Base-by-base conservation (phyloP, 140 eudicot genomes). In the Bidens hawaiensis region DNA sequence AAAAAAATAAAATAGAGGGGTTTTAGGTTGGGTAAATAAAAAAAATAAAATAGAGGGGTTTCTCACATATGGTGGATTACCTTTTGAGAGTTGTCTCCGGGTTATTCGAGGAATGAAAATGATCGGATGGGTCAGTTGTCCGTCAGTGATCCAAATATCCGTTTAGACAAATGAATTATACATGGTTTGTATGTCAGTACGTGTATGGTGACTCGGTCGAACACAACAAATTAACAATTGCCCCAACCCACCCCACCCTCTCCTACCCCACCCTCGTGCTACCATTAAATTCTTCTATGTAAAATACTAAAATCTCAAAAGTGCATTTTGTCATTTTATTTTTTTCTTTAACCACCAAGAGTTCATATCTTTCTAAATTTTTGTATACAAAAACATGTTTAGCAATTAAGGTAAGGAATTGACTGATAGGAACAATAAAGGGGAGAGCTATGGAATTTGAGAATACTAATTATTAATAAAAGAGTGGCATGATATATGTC, bases 211-310 rank as follows among this genome's bases (percentile, higher is more conserved):
- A 8, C 2, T 11, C 43, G 12, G 43, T 36, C 43, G 14, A 9
- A 36, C 11, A 36, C 43, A n/a, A 36, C 6, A 30, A 4, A 4
- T 8, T 36, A 36, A 9, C 43, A 36, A 36, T 36, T 36, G 12
- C 10, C 43, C 13, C 43, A 36, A 36, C 43, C 43, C 43, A 10
- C 43, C 43, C 43, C n/a, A n/a, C n/a, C n/a, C n/a, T n/a, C n/a
- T n/a, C n/a, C n/a, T n/a, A n/a, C n/a, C 42, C 43, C 51, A 15
- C 7, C 57, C 62, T 27, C 62, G 41, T 55, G 42, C 62, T 15
- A 27, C 42, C 42, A 55, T 15, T 55, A 23, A 55, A 55, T 55
- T 55, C 22, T 15, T 54, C 40, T 54, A 40, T 54, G n/a, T n/a
- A n/a, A n/a, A 38, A n/a, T n/a, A n/a, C n/a, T n/a, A 38, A 55